Evolutionary conservation across 352 stramenopile species (phyloP).

Genomic region (Thalassiosira exigua): DNA sequence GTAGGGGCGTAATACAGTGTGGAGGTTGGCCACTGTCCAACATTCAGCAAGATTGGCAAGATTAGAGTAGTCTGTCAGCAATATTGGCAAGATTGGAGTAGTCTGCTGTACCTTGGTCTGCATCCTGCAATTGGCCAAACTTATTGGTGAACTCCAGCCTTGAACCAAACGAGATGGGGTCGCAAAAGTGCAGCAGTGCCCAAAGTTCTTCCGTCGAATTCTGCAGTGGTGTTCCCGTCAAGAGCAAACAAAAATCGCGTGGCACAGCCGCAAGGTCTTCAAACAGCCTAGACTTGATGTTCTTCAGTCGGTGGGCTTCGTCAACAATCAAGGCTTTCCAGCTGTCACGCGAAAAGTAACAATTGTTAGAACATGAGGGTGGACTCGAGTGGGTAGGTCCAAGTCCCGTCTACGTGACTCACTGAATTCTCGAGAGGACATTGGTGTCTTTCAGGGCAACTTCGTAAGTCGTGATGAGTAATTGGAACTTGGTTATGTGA

Average conservation of each 20-base stretch:
- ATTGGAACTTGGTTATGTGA: conserved; percentile 93
- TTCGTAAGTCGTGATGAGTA: conserved; percentile 99
- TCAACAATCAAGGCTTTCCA: conserved; percentile 98
- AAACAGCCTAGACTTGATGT: conserved; percentile 93
- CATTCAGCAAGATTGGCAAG: no score
- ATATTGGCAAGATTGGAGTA: no score
- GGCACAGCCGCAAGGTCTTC: conserved; percentile 90
- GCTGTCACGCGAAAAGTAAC: conserved; percentile 85
- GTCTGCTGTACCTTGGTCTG: no score
- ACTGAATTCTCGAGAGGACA: conserved; percentile 89
- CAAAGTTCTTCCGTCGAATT: conserved; percentile 98
- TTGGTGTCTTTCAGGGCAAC: conserved; percentile 93
- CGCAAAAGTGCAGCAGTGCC: conserved; percentile 96
- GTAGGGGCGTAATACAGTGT: conserved; percentile 93
- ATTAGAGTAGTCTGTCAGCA: no score
- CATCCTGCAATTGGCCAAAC: conserved; percentile 85
- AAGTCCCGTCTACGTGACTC: no score
- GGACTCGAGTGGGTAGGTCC: no score
- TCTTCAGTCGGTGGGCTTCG: conserved; percentile 98
- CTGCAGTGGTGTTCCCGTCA: conserved; percentile 97
- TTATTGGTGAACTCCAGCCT: conserved; percentile 93
- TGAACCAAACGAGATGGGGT: conserved; percentile 92
- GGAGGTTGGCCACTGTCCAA: conserved; percentile 93
- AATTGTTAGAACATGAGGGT: conserved; percentile 67
- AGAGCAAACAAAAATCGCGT: conserved; percentile 89